These are phyloP conservation scores for Lentinula detonsa DNA, from an alignment of 768 basidiomycete species.

Conservation along the genomic window DNA sequence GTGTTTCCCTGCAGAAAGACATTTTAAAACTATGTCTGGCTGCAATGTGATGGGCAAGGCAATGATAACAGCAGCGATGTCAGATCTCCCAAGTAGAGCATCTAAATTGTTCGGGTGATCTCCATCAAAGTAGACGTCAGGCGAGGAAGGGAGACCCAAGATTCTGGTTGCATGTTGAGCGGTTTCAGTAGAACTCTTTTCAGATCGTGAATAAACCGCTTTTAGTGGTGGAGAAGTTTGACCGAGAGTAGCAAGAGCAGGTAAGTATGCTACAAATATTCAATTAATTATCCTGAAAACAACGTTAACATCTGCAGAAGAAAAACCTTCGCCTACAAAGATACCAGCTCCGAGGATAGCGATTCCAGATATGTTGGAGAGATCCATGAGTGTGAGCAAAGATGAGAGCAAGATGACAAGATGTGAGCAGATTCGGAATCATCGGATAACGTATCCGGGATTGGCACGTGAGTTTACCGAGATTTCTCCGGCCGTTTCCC, in stretches of 20 bases:
- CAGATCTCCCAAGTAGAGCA: slow-evolving; percentile 57
- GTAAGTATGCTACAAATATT: slow-evolving; percentile 60
- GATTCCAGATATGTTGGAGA: slow-evolving; percentile 37
- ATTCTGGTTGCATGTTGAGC: slow-evolving; percentile 36
- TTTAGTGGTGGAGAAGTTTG: slow-evolving; percentile 37
- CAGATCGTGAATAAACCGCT: slow-evolving; percentile 79
- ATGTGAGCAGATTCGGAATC: background rate
- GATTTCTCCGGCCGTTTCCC: background rate
- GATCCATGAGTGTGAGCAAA: slow-evolving; percentile 5
- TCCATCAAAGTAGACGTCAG: slow-evolving; percentile 53
- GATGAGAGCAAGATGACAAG: background rate
- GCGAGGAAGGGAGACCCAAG: slow-evolving; percentile 33
- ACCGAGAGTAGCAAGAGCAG: slow-evolving; percentile 55
- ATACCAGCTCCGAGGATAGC: slow-evolving; percentile 82
- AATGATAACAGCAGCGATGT: slow-evolving; percentile 70
- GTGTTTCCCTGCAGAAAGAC: slow-evolving; percentile 75
- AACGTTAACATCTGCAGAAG: slow-evolving; percentile 12
- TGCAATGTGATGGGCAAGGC: slow-evolving; percentile 74
- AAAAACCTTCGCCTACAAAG: slow-evolving; percentile 65
- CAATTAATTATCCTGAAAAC: slow-evolving; percentile 7
- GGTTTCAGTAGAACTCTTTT: slow-evolving; percentile 49
- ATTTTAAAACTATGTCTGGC: slow-evolving; percentile 58
- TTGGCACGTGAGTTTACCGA: background rate
- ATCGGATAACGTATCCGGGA: background rate
- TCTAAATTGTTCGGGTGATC: slow-evolving; percentile 42